Evolutionary conservation across 2,329 filamentous ascomycete species (phyloP).

Genomic region (Aspergillus flavus): DNA sequence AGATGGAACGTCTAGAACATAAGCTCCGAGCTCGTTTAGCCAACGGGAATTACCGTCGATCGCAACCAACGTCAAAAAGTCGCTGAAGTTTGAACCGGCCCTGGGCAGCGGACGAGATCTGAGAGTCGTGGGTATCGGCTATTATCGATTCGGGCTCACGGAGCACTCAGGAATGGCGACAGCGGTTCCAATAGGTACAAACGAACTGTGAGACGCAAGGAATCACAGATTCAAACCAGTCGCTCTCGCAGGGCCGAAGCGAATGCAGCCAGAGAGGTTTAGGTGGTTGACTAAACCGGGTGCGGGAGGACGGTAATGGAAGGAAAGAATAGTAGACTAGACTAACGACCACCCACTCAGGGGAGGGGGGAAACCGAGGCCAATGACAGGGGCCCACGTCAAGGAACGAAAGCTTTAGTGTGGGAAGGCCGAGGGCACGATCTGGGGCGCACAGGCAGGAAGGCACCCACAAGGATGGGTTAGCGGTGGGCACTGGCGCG

Average conservation of each 20-base stretch:
- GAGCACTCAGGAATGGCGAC: constrained; percentile 1
- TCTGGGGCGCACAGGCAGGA: constrained; percentile 12
- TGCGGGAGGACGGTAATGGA: not conserved
- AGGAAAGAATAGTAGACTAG: not conserved
- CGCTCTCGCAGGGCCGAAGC: not conserved
- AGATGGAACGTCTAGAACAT: constrained; percentile 28
- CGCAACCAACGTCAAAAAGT: not conserved
- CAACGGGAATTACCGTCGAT: constrained; percentile 15
- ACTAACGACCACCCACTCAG: constrained; percentile 14
- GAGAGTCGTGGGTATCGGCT: constrained; percentile 6
- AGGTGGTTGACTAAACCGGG: not conserved
- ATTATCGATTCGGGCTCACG: constrained; percentile 2
- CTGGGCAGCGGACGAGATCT: not conserved
- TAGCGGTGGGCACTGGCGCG: not conserved
- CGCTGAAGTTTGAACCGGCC: not conserved
- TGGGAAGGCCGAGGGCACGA: constrained; percentile 12
- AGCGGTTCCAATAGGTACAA: constrained; percentile 6
- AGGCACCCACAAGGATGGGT: constrained; percentile 1
- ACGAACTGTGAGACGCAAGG: constrained; percentile 14
- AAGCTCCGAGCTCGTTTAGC: constrained; percentile 17
- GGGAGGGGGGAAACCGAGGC: constrained; percentile 19
- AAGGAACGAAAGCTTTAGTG: constrained; percentile 19
- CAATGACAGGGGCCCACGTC: constrained; percentile 31
- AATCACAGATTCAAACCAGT: not conserved
- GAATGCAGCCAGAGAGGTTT: not conserved